Conservation (phyloP, 257 asterid species). For the Linderniella brevidens region DNA sequence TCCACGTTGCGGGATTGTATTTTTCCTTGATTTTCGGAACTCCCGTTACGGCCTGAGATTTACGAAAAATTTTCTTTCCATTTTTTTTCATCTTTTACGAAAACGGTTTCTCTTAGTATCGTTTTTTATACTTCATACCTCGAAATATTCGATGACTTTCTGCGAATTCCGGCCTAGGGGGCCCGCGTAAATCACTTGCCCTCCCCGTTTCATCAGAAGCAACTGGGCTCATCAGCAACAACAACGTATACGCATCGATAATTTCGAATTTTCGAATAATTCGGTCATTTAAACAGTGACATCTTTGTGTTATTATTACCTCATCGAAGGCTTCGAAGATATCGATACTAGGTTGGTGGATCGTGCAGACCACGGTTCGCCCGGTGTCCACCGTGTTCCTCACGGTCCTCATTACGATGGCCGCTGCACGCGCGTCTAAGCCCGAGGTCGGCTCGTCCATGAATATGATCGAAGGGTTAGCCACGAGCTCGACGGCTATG, state of each 20-base stretch:
- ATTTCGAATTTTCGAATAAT: no score
- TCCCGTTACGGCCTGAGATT: slow-evolving; percentile 36
- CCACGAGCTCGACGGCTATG: slow-evolving; percentile 63
- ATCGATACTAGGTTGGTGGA: slow-evolving; percentile 64
- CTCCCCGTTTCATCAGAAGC: slow-evolving; percentile 60
- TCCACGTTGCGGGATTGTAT: slow-evolving; percentile 85
- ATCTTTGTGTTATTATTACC: slow-evolving; percentile 11
- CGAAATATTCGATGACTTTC: slow-evolving; percentile 42
- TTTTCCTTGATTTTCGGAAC: slow-evolving; percentile 57
- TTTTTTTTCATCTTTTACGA: not conserved
- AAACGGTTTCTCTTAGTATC: no score
- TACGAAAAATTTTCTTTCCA: not conserved
- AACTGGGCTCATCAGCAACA: slow-evolving; percentile 19
- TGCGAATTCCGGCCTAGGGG: slow-evolving; percentile 45
- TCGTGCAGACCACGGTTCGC: slow-evolving; percentile 62
- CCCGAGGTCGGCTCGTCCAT: slow-evolving; percentile 77
- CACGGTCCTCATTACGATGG: slow-evolving; percentile 64
- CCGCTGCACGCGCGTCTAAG: slow-evolving; percentile 61
- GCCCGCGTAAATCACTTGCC: slow-evolving; percentile 58
- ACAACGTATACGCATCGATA: no score
- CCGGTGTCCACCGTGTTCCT: slow-evolving; percentile 69
- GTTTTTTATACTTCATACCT: no score
- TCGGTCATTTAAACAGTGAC: no score
- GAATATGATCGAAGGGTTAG: slow-evolving; percentile 65
- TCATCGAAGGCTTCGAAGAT: slow-evolving; percentile 69